phyloP scores from a whole-genome alignment of 805 yeast species.

The Metschnikowia similis region DNA sequence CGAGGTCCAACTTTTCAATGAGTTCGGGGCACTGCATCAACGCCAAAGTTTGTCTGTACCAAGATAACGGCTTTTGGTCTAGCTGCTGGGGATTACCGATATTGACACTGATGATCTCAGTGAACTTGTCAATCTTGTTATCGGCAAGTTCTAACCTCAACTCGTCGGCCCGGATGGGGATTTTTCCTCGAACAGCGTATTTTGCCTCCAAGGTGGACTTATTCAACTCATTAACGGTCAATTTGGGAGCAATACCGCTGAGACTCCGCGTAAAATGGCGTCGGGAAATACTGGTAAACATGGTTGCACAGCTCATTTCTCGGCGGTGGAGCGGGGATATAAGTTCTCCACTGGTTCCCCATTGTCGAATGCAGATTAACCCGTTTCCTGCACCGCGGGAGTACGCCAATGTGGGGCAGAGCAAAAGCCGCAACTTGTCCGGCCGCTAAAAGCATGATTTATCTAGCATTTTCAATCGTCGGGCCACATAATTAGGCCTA shows the following conservation, averaged over 20 bases:
- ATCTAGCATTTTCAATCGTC: not conserved
- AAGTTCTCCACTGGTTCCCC: not conserved
- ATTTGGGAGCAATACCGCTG: slow-evolving; percentile 12
- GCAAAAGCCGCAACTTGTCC: not conserved
- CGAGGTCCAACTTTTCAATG: slow-evolving; percentile 23
- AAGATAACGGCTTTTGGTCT: slow-evolving; percentile 91
- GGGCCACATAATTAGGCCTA: too few relatives aligned
- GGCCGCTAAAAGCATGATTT: not conserved
- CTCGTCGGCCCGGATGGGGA: slow-evolving; percentile 92
- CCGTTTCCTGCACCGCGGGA: slow-evolving; percentile 1
- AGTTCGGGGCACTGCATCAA: slow-evolving; percentile 80
- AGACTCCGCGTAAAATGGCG: not conserved
- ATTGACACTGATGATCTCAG: slow-evolving; percentile 78
- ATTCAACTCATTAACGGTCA: slow-evolving; percentile 51
- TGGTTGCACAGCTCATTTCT: not conserved
- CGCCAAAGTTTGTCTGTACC: slow-evolving; percentile 87
- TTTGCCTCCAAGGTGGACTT: slow-evolving; percentile 76
- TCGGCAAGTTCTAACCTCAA: slow-evolving; percentile 51
- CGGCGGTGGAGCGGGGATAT: not conserved
- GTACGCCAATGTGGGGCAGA: slow-evolving; percentile 1
- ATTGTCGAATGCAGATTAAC: not conserved
- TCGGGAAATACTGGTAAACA: not conserved
- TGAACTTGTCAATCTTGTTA: slow-evolving; percentile 64
- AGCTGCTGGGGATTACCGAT: slow-evolving; percentile 98
- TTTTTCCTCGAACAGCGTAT: slow-evolving; percentile 92